These are phyloP conservation scores for Trametes punicea DNA, from an alignment of 768 basidiomycete genomes.

Conservation along the genomic window DNA sequence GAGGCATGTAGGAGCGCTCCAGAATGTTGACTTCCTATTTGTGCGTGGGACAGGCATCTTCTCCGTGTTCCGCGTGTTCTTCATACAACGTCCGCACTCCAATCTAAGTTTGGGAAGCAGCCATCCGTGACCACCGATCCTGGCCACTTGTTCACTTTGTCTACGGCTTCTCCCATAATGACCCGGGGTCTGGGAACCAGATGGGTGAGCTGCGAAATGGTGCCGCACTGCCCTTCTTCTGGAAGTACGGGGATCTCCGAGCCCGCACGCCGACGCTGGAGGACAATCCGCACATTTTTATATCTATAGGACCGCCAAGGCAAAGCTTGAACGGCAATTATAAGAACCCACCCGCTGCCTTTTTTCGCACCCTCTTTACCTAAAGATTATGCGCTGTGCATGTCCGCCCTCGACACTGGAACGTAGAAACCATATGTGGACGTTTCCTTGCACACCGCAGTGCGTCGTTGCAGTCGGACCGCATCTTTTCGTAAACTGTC, in stretches of 20 bases:
- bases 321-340: slow-evolving; percentile 19
- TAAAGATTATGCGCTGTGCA: slow-evolving; percentile 12
- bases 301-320: slow-evolving; percentile 11
- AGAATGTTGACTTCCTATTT: slow-evolving; percentile 9
- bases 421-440: slow-evolving; percentile 11
- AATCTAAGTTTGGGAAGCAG: slow-evolving; percentile 14
- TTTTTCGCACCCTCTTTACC: slow-evolving; percentile 17
- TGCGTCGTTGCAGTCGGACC: slow-evolving; percentile 2
- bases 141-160: slow-evolving; percentile 8
- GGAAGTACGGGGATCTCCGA: slow-evolving; percentile 20
- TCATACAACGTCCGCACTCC: slow-evolving; percentile 7
- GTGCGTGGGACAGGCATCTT: slow-evolving; percentile 14
- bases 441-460: slow-evolving; percentile 2
- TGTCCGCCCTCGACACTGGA: slow-evolving; percentile 7
- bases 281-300: slow-evolving; percentile 12
- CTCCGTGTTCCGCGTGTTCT: slow-evolving; percentile 8
- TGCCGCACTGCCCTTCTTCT: slow-evolving; percentile 6
- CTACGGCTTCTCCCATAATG: slow-evolving; percentile 15
- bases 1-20: slow-evolving; percentile 32
- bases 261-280: slow-evolving; percentile 5
- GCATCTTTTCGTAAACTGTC: slow-evolving; percentile 17
- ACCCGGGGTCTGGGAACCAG: slow-evolving; percentile 6
- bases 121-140: background rate
- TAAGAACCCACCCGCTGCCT: slow-evolving; percentile 4
- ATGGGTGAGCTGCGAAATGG: slow-evolving; percentile 6